Evolutionary conservation across 805 yeast genomes (phyloP), one percentile per base, ranked within the genome.

Genomic region (Helenozyma baotianmanensis): DNA sequence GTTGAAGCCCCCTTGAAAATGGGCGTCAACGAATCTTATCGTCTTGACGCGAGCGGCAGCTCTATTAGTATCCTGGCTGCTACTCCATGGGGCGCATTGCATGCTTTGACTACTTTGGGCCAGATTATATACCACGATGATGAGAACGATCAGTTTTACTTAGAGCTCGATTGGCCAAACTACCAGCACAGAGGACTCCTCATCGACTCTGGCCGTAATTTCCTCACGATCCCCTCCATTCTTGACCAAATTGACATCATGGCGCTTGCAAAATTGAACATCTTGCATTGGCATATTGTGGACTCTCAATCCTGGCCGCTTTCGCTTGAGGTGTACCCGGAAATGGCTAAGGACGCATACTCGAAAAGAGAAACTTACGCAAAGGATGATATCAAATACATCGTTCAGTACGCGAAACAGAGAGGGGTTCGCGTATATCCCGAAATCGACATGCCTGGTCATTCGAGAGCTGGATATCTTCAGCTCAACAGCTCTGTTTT

Each of bases 261-360:
- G 67, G 42, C 65, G 1, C 47, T 62, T 11, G 27, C 59, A 9
- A 65, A 66, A 48, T 39, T 66, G 51, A 66, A 66, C 41, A 47
- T 56, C 6, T 50, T 66, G 25, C 72, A 66, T 39, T 62, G 68
- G 66, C 72, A 66, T 41, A 29, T 64, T 12, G 51, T 40, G 13
- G 72, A 66, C 39, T 33, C 68, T 6, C 66, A 62, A 38, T 56
- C 65, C 16, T 66, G 71, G 72, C 70, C 72, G 2, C 14, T 65
- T 10, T 45, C 48, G 21, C 32, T 66, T 19, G 36, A 43, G 14
- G 23, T 43, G 2, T 60, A 50, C 35, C 71, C 72, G 0, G 50
- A 60, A 27, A 64, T 65, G 70, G 49, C 50, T 10, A 30, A 51
- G 8, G 71, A 56, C 44, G 68, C 70, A 7, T 66, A 59, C 42